phyloP scores from a whole-genome alignment of 768 basidiomycete species.

The Calocybe indica region DNA sequence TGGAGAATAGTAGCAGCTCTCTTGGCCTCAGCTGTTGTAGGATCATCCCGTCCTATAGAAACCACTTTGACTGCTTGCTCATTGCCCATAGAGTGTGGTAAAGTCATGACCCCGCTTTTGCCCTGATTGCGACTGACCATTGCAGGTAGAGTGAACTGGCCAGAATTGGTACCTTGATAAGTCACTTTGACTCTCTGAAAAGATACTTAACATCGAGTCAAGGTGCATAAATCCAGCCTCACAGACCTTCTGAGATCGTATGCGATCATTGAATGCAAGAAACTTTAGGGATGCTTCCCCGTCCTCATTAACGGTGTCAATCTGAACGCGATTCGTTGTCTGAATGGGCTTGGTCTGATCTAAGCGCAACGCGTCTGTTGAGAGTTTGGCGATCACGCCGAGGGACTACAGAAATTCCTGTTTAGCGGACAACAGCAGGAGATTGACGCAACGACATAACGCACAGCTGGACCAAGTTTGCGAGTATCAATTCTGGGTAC shows the following conservation, averaged over 20 bases:
- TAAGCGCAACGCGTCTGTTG: constrained; percentile 38
- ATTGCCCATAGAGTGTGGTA: constrained; percentile 16
- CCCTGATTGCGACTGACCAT: constrained; percentile 35
- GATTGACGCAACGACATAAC: constrained; percentile 8
- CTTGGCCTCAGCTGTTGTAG: constrained; percentile 52
- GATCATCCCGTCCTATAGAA: constrained; percentile 48
- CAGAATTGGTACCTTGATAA: constrained; percentile 11
- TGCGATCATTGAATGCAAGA: constrained; percentile 28
- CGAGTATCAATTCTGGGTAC: constrained; percentile 40
- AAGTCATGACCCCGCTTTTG: constrained; percentile 24
- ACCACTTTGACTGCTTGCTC: constrained; percentile 35
- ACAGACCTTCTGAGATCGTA: constrained; percentile 32
- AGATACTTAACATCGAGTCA: background rate
- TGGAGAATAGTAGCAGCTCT: constrained; percentile 34
- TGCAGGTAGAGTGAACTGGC: constrained; percentile 35
- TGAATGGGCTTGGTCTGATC: constrained; percentile 40
- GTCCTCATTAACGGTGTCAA: constrained; percentile 12
- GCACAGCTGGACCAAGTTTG: constrained; percentile 27
- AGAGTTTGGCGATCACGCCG: constrained; percentile 37
- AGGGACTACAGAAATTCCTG: constrained; percentile 22
- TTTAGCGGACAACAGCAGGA: background rate
- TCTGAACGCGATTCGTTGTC: constrained; percentile 35
- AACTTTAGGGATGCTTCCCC: constrained; percentile 25
- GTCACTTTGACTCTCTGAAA: constrained; percentile 4
- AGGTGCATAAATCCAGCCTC: background rate